Evolutionary conservation across 2,329 filamentous ascomycete genomes (phyloP), one percentile per base, ranked within the genome.

Genomic region (Ceratocystis alfenasii): DNA sequence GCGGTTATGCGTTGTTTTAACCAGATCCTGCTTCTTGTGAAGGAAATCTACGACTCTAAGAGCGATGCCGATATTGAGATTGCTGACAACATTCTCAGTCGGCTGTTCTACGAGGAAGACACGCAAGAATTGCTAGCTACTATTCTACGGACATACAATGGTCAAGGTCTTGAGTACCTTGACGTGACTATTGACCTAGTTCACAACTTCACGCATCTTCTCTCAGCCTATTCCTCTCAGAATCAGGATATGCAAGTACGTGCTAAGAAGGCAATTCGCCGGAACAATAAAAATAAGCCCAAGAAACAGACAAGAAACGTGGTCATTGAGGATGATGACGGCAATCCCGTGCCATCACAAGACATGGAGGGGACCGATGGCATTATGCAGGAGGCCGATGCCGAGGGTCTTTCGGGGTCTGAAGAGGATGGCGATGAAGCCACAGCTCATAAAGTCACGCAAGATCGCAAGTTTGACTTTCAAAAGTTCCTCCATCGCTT

Each of bases 81-180:
- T 73, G 93, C 94, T 0, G 93, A 99, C 73, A 99, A 99, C 71
- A 96, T 95, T 12, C 84, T 96, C 64, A 95, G 88, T 71, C 89
- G 93, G 68, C 90, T 99, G n/a, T 99, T 99, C 74, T 99, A 99
- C 76, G 94, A 99, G 75, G 91, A 97, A 72, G 84, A 89, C 0
- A 96, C 92, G 0, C 92, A 99, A 72, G 93, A 99, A 68, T 82
- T 89, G 28, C 83, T 99, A 63, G 83, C 93, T 36, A 83, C 86
- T 67, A 88, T 96, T 64, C 80, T 93, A 0, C 82, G 87, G 69
- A 87, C 83, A n/a, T 97, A 95, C 77, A 95, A 95, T 70, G 90
- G 93, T 68, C 94, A 97, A 76, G 89, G 90, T 0, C 94, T 96
- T 70, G 89, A 91, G 65, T 99, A 96, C 70, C 81, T 99, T 1